A percentile compares a stretch with the other conserved stretches of the same genome.
phyloP scores from a whole-genome alignment of 306 rosid species.

The Hippophae gyantsensis region DNA sequence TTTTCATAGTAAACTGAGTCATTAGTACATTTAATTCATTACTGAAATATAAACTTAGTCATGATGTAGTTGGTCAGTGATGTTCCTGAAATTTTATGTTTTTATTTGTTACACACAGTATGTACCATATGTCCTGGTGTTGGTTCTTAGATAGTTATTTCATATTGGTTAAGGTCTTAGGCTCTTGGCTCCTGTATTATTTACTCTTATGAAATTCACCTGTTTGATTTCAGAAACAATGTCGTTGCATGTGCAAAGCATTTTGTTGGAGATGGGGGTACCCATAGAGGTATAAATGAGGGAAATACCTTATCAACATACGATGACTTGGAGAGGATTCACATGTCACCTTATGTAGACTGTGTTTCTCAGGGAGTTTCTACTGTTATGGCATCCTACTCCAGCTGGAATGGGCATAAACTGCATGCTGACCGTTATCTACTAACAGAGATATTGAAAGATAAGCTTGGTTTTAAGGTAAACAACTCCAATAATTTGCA shows the following conservation, averaged over 20 bases:
- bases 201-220: background rate
- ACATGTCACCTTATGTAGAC: conserved; percentile 71
- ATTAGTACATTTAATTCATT: too few relatives aligned
- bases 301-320: conserved; percentile 46
- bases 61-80: too few relatives aligned
- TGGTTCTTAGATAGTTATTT: too few relatives aligned
- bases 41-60: too few relatives aligned
- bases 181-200: background rate
- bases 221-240: conserved; percentile 34
- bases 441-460: conserved; percentile 53
- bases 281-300: conserved; percentile 49
- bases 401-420: conserved; percentile 63
- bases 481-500: background rate
- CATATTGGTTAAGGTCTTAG: background rate
- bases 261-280: conserved; percentile 83
- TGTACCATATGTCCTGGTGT: too few relatives aligned
- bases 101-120: too few relatives aligned
- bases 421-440: conserved; percentile 54
- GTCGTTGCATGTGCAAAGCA: conserved; percentile 74
- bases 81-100: too few relatives aligned
- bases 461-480: conserved; percentile 63
- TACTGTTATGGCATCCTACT: conserved; percentile 65
- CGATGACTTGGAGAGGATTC: conserved; percentile 55
- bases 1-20: too few relatives aligned
- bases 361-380: conserved; percentile 72